These are phyloP conservation scores for Aspergillus aculeatinus DNA, from an alignment of 2,329 filamentous ascomycete species.

Conservation along the genomic window DNA sequence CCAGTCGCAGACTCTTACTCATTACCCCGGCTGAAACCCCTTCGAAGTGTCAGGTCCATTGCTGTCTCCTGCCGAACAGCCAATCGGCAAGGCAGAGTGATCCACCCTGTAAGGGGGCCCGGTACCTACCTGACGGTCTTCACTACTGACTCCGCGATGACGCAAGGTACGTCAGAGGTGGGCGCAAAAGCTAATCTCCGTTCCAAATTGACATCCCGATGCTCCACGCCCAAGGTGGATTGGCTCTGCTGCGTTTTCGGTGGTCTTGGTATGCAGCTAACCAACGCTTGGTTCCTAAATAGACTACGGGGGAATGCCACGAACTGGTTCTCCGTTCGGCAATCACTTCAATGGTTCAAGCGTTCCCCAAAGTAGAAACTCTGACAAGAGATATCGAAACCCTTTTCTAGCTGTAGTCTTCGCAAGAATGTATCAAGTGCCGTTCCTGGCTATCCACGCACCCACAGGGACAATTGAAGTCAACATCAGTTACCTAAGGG, in stretches of 20 bases:
- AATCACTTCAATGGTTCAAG: not conserved
- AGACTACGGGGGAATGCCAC: not conserved
- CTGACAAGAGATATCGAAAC: not conserved
- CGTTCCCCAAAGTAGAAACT: not conserved
- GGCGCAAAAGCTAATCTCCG: constrained; percentile 8
- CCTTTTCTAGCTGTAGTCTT: not conserved
- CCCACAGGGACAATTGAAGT: not conserved
- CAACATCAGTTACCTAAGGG: not conserved
- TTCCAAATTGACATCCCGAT: constrained; percentile 2
- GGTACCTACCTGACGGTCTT: not conserved
- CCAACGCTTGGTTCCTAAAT: not conserved
- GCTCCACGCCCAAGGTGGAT: constrained; percentile 12
- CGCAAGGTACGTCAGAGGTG: constrained; percentile 8
- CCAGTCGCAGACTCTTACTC: not conserved
- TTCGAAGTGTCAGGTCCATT: not conserved
- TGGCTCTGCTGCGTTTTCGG: constrained; percentile 7
- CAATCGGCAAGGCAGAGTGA: constrained; percentile 4
- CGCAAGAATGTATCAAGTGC: not conserved
- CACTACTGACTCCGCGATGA: constrained; percentile 9
- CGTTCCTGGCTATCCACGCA: not conserved
- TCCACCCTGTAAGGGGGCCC: constrained; percentile 7
- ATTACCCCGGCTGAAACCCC: not conserved
- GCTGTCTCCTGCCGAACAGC: not conserved
- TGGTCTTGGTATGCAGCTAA: constrained; percentile 8
- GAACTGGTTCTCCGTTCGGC: not conserved